These are phyloP conservation scores for Fusarium incarnatum DNA, from an alignment of 2,329 filamentous ascomycete species.

Conservation along the genomic window DNA sequence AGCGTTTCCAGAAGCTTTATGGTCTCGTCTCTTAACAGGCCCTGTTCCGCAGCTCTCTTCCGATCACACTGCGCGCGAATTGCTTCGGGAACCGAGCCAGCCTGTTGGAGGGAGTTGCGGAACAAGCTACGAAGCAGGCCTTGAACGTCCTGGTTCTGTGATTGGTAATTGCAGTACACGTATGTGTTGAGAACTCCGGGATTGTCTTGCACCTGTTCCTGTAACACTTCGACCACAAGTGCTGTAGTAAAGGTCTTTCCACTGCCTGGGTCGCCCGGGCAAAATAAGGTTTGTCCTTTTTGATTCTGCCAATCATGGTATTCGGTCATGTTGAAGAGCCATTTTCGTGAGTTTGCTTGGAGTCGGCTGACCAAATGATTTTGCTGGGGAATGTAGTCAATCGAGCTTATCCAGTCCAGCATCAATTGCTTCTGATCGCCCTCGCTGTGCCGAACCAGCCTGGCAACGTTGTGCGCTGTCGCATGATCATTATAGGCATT, in stretches of 20 bases:
- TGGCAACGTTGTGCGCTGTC: background rate
- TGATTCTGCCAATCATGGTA: background rate
- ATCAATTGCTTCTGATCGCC: background rate
- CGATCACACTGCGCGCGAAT: background rate
- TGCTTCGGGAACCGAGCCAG: fast-evolving
- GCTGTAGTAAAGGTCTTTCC: background rate
- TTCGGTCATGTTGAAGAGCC: fast-evolving
- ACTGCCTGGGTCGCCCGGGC: background rate
- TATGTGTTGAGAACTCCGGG: fast-evolving
- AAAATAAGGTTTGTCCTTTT: background rate
- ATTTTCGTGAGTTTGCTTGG: fast-evolving
- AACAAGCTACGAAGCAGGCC: background rate
- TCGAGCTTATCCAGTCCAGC: background rate
- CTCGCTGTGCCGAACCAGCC: background rate
- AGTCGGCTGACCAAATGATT: background rate
- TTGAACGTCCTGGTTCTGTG: background rate
- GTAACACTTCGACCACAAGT: background rate
- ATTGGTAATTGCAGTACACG: fast-evolving
- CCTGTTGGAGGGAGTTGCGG: background rate
- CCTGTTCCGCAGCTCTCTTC: background rate
- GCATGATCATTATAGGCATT: background rate
- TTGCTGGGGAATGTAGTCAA: background rate
- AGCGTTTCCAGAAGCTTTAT: fast-evolving
- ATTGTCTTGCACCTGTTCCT: background rate
- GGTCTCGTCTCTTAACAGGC: background rate